A percentile compares a stretch with the other conserved stretches of the same genome.
Evolutionary conservation across 2,329 filamentous ascomycete species (phyloP).

Genomic region (Chalaropsis thielavioides): DNA sequence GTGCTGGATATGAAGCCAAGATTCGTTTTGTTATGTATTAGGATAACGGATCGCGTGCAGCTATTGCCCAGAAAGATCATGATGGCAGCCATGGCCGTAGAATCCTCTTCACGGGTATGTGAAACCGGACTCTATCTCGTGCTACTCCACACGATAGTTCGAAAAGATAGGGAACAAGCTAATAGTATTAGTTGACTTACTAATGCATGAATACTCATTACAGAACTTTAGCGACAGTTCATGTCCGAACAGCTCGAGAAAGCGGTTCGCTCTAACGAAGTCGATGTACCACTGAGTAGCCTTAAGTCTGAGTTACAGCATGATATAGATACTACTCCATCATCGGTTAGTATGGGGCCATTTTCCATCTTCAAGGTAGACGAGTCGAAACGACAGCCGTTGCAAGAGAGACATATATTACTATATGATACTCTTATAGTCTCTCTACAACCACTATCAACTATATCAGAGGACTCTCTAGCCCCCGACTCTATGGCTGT

Average conservation of each 20-base stretch:
- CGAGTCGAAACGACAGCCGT: neutral
- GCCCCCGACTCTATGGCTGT: neutral
- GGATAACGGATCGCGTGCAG: neutral
- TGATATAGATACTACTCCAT: neutral
- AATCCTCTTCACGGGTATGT: conserved; percentile 15
- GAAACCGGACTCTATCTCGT: neutral
- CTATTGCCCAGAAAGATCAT: neutral
- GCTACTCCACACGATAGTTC: neutral
- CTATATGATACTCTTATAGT: too few species aligned
- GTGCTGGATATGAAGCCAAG: conserved; percentile 14
- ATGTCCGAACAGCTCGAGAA: conserved; percentile 8
- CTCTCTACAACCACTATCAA: neutral
- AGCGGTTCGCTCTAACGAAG: neutral
- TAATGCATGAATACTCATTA: neutral
- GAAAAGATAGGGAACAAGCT: neutral
- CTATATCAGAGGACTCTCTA: neutral
- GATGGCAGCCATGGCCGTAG: conserved; percentile 13
- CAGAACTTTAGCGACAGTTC: conserved; percentile 5
- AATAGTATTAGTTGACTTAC: neutral
- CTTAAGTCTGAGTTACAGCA: neutral
- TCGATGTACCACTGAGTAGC: neutral
- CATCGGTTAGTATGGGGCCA: neutral
- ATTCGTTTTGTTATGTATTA: conserved; percentile 13
- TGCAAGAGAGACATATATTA: neutral
- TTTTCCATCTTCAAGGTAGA: conserved; percentile 9